Percentiles rank a stretch among this genome's conserved stretches.
phyloP scores from a whole-genome alignment of 164 flowering plant genomes.

The Chimonanthus praecox region DNA sequence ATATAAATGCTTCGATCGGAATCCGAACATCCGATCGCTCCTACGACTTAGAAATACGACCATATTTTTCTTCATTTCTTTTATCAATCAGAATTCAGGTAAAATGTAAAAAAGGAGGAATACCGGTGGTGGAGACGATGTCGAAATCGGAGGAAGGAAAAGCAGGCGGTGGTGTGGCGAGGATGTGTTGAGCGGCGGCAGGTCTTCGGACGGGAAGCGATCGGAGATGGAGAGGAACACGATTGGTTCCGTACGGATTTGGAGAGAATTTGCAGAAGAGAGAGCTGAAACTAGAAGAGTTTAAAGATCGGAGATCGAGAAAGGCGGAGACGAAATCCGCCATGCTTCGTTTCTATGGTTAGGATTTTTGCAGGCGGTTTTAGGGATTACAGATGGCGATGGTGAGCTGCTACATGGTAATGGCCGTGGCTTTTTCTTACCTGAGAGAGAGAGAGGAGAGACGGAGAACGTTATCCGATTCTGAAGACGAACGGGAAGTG shows the following conservation, averaged over 20 bases:
- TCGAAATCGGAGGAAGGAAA: not conserved
- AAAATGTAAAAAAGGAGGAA: not conserved
- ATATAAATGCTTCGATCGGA: not conserved
- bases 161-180: not conserved
- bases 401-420: too few species aligned
- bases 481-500: too few species aligned
- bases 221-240: not conserved
- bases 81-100: not conserved
- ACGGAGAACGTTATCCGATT: too few species aligned
- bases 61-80: not conserved
- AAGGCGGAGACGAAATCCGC: slow-evolving; percentile 1
- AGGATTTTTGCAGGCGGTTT: too few species aligned
- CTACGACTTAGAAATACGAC: not conserved
- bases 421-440: too few species aligned
- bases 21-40: not conserved
- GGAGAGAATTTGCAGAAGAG: slow-evolving; percentile 1
- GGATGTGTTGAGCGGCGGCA: not conserved
- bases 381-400: too few species aligned
- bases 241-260: not conserved
- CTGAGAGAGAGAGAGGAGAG: too few species aligned
- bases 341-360: not conserved
- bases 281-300: not conserved
- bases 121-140: slow-evolving; percentile 10
- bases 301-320: slow-evolving; percentile 6
- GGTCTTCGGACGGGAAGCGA: not conserved